phyloP scores from a whole-genome alignment of 441 rosid species.

The Pelargonium exstipulatum region DNA sequence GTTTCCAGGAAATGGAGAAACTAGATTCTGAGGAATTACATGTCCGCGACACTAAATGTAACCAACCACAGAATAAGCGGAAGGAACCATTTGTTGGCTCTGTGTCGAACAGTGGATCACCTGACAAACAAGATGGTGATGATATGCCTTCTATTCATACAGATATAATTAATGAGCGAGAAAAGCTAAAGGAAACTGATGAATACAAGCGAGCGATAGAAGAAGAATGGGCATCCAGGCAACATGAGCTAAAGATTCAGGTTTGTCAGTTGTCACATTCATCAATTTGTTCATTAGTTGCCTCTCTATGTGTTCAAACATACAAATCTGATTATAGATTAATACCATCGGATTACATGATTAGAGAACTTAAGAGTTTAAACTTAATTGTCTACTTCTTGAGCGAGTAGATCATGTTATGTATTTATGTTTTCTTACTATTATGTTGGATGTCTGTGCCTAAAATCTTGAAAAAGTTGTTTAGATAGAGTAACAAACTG shows the following conservation, averaged over 20 bases:
- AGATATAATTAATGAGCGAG: conserved; percentile 55
- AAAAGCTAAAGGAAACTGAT: conserved; percentile 75
- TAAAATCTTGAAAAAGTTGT: no score
- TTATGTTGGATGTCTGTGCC: no score
- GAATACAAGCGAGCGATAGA: conserved; percentile 68
- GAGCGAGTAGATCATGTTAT: no score
- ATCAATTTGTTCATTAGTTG: no score
- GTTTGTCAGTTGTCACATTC: conserved; percentile 27
- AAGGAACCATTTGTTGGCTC: conserved; percentile 13
- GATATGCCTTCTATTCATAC: conserved; percentile 20
- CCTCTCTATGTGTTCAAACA: not conserved
- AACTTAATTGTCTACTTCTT: no score
- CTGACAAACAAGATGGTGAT: conserved; percentile 18
- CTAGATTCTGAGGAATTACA: no score
- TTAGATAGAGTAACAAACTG: no score
- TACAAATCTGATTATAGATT: not conserved
- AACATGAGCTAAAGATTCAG: conserved; percentile 60
- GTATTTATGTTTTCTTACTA: no score
- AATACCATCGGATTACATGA: not conserved
- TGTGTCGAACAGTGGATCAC: conserved; percentile 4
- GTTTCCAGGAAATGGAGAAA: no score
- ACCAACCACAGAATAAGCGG: no score
- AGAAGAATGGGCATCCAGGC: conserved; percentile 82
- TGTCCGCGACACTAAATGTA: no score
- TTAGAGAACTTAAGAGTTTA: not conserved